Evolutionary conservation across 2,329 filamentous ascomycete species (phyloP), one percentile per base, ranked within the genome.

Genomic region (Colletotrichum sp.): DNA sequence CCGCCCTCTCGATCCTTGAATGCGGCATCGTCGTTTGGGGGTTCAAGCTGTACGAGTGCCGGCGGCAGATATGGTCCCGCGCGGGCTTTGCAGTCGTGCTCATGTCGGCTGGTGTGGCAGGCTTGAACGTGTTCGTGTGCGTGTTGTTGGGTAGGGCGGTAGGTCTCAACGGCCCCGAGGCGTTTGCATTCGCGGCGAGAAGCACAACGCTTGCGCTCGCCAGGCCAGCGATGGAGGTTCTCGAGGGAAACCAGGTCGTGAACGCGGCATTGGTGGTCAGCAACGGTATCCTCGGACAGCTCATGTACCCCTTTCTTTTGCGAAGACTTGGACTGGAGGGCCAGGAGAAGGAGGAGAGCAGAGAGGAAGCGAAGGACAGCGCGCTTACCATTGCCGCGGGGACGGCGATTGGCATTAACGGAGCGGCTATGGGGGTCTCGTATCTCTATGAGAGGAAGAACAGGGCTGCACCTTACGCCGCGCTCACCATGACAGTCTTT

Each of bases 371-470:
- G 16, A 21, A 52, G 6, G 59, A 64, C 39, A 44, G 85, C 69
- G 81, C 86, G 1, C 72, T 81, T 3, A 87, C 84, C 0, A 85
- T 91, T 3, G 89, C 89, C 1, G 84, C 87, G 0, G 90, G 90
- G 44, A 85, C 90, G 44, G 85, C 89, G 0, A 85, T 91, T 65
- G 90, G 90, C 5, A 88, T 92, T 83, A 92, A 92, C 77, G 89
- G 89, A 2, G 90, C 90, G 0, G 90, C 90, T 5, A 91, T 92
- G 89, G 90, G 90, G 4, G 90, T 90, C 1, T 87, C 90, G 1
- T 89, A 90, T 75, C 84, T 92, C 16, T 91, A 92, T 72, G 89
- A 91, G 81, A 86, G 85, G 9, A 85, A 84, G 69, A 90, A 88
- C 77, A 86, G 85, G 1, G 88, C 90, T 5, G 89, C 89, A 4